Evolutionary conservation across 805 yeast species (phyloP), one percentile per base, ranked within the genome.

Genomic region (Metschnikowia lochheadii): DNA sequence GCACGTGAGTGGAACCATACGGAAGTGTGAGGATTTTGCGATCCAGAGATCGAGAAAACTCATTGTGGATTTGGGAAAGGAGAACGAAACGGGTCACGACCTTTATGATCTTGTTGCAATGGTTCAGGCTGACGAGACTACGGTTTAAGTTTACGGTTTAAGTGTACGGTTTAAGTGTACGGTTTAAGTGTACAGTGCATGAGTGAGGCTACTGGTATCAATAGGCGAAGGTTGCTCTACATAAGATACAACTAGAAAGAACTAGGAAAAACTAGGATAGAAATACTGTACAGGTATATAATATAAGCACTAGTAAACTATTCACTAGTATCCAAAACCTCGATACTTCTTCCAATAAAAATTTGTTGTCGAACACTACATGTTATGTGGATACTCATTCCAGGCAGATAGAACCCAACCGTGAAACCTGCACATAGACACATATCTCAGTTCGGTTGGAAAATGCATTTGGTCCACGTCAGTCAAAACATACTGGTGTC

Each of bases 1-100:
- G 4, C 86, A 85, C 50, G 82, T 88, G 0, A 84, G 96, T 61
- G 98, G 97, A 0, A 89, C 97, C 0, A 90, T 91, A 32, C 84
- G 83, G 63, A 89, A 88, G 62, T 81, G 95, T 56, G 96, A 91
- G 63, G 78, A 82, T 56, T 79, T 75, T 51, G 85, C 90, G 0
- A 81, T 88, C 11, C 54, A 55, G 29, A 65, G 75, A 49, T 72
- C 81, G 61, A 72, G 75, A 46, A 66, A 70, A 40, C 54, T 67
- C 40, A 68, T 78, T 61, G 55, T 45, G 10, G 53, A 50, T 18
- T 40, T 57, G 46, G 61, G 60, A 3, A 52, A 46, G 31, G 56
- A 50, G n/a, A 37, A 54, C 34, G 48, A 48, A 21, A 11, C 33
- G 40, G 50, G 47, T 32, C 42, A 46, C 20, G 51, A 44, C 3